A percentile compares a stretch with the other conserved stretches of the same genome.
phyloP scores from a whole-genome alignment of 192 early-diverging fungal species.

The Mortierella claussenii region DNA sequence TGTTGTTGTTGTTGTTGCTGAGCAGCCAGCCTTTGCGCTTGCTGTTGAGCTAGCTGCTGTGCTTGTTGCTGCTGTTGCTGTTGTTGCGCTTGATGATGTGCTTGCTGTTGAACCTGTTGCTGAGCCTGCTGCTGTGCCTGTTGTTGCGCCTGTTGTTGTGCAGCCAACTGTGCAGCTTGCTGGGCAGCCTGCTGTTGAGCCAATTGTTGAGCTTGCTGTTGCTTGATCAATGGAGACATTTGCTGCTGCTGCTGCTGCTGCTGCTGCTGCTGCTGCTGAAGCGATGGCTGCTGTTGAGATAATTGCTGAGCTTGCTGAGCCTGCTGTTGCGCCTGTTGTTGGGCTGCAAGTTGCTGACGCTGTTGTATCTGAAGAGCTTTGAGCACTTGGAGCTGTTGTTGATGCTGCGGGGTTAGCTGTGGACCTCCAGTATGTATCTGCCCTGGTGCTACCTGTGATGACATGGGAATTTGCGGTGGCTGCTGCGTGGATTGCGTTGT shows the following conservation, averaged over 20 bases:
- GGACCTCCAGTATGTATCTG: not conserved
- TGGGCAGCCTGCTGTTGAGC: slow-evolving; percentile 1
- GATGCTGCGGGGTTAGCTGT: not conserved
- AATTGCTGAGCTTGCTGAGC: slow-evolving; percentile 9
- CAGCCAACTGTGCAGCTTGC: slow-evolving; percentile 4
- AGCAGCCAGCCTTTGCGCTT: too few relatives aligned
- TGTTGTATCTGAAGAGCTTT: not conserved
- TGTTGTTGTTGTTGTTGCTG: slow-evolving; percentile 18
- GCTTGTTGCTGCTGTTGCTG: slow-evolving; percentile 3
- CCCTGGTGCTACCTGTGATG: not conserved
- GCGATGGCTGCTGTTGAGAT: not conserved
- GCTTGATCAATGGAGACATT: not conserved
- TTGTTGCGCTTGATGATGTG: slow-evolving; percentile 3
- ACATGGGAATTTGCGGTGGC: not conserved
- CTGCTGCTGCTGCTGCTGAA: not conserved
- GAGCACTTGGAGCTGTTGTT: slow-evolving; percentile 1
- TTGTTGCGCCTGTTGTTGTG: not conserved
- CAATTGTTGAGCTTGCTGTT: not conserved
- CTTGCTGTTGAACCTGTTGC: slow-evolving; percentile 6
- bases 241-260: slow-evolving; percentile 6
- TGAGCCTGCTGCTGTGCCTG: slow-evolving; percentile 16
- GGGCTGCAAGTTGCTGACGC: slow-evolving; percentile 7
- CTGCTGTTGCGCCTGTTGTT: not conserved
- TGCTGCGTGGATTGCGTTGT: not conserved
- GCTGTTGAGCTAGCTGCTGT: slow-evolving; percentile 19